A percentile compares a stretch with the other conserved stretches of the same genome.
Evolutionary conservation across 805 yeast genomes (phyloP).

Genomic region (Torulaspora quercuum): DNA sequence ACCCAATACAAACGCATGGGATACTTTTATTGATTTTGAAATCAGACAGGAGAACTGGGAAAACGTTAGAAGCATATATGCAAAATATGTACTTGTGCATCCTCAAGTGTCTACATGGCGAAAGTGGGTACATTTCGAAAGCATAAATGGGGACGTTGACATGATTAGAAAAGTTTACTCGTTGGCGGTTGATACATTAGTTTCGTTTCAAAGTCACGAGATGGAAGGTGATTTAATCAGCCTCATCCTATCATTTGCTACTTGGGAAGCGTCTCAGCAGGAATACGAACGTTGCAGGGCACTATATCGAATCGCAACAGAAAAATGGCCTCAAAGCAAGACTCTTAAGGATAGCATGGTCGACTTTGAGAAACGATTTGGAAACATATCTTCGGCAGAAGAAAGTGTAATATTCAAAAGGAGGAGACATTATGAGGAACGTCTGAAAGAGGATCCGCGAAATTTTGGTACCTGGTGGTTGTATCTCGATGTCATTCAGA

Average conservation of each 20-base stretch:
- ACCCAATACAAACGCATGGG: constrained; percentile 69
- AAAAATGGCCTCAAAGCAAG: constrained; percentile 41
- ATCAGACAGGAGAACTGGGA: constrained; percentile 56
- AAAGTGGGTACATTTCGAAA: constrained; percentile 72
- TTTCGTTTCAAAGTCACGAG: constrained; percentile 22
- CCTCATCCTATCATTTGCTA: constrained; percentile 50
- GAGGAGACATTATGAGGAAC: constrained; percentile 50
- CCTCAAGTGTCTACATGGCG: constrained; percentile 62
- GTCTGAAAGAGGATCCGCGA: constrained; percentile 43
- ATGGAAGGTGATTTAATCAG: constrained; percentile 38
- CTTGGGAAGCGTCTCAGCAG: constrained; percentile 60
- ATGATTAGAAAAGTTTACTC: constrained; percentile 62
- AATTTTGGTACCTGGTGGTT: constrained; percentile 87
- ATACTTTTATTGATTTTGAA: constrained; percentile 69
- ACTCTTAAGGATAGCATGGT: constrained; percentile 44
- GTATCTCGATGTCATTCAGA: constrained; percentile 51
- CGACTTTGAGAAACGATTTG: constrained; percentile 63
- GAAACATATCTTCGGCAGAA: constrained; percentile 53
- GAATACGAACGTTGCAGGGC: constrained; percentile 63
- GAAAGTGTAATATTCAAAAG: constrained; percentile 52
- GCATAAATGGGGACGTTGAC: constrained; percentile 44
- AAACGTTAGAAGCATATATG: constrained; percentile 57
- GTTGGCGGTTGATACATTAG: constrained; percentile 57
- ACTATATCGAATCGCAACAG: constrained; percentile 51
- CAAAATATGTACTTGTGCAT: constrained; percentile 51